phyloP scores from a whole-genome alignment of 192 early-diverging fungal genomes.

The Coemansia guatemalensis region DNA sequence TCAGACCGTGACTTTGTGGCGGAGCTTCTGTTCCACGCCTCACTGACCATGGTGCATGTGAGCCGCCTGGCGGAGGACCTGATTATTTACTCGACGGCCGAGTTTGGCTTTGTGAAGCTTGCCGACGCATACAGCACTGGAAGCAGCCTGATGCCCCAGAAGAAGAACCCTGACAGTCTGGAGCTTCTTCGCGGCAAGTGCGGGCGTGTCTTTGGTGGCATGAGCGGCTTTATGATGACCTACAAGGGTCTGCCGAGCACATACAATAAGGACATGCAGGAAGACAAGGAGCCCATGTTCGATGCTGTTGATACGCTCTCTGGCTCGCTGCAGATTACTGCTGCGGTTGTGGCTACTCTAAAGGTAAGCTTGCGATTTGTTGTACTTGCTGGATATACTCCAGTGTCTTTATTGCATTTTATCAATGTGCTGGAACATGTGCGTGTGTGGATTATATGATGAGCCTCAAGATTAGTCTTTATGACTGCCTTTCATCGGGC shows the following conservation, averaged over 20 bases:
- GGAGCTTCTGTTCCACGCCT: conserved; percentile 95
- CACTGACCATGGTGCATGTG: conserved; percentile 89
- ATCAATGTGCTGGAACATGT: background rate
- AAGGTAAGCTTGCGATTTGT: conserved; percentile 46
- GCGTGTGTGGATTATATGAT: conserved; percentile 20
- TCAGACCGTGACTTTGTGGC: conserved; percentile 97
- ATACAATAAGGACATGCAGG: conserved; percentile 99
- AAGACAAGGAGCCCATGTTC: conserved; percentile 99
- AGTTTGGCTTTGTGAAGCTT: conserved; percentile 93
- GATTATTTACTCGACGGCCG: conserved; percentile 88
- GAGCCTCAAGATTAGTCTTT: conserved; percentile 54
- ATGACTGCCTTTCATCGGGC: conserved; percentile 28
- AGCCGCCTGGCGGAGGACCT: conserved; percentile 91
- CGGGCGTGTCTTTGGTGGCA: conserved; percentile 93
- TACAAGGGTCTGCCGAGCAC: conserved; percentile 96
- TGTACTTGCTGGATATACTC: background rate
- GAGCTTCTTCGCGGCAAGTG: conserved; percentile 96
- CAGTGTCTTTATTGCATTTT: background rate
- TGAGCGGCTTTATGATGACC: conserved; percentile 98
- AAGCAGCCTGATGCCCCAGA: conserved; percentile 98
- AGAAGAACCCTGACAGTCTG: conserved; percentile 97
- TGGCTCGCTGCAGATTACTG: conserved; percentile 89
- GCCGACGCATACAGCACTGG: conserved; percentile 99
- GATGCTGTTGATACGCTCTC: conserved; percentile 88
- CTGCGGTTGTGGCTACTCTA: conserved; percentile 90